Evolutionary conservation across 495 filamentous ascomycete genomes (phyloP), one percentile per base, ranked within the genome.

Genomic region (Penicillium pulvis): DNA sequence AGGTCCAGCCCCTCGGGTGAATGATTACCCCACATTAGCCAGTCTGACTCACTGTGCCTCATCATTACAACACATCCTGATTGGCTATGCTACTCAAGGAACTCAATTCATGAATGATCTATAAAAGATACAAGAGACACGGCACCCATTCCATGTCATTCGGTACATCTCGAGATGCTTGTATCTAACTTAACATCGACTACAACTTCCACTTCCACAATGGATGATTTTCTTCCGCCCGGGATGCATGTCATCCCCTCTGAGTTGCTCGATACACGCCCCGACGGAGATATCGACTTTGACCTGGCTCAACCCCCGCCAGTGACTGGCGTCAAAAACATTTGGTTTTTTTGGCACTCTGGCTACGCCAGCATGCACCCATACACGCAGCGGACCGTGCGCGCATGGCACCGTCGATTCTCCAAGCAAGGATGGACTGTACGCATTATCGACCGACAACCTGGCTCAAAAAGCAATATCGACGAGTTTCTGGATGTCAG

Each of bases 331-430:
- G 71, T 74, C 51, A 84, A 82, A 58, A 84, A 84, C 53, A 64
- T 83, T n/a, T 84, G 77, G 75, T 80, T 82, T 69, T 85, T 83
- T 71, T 83, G 82, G 81, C 71, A 83, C 68, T 55, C 68, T 43
- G 80, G 79, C 33, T 79, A 74, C 65, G 39, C 41, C 9, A 60
- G 58, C 48, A 75, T 85, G 74, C 77, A 80, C 62, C 65, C 72
- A 6, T 85, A 84, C 69, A 69, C 76, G n/a, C 60, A 77, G 50
- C 80, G 82, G 42, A 85, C 79, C 56, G 74, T 85, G 24, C 76
- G 79, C n/a, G 75, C 79, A 33, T 84, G 80, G 78, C 74, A 83
- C 67, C 75, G 81, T 17, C 80, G 81, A 10, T 71, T 83, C 33
- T 63, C 72, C n/a, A 74, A 72, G 47, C 66, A 64, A 26, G 82